These are phyloP conservation scores for Plantago lanceolata DNA, from an alignment of 305 asterid genomes.

Conservation along the genomic window DNA sequence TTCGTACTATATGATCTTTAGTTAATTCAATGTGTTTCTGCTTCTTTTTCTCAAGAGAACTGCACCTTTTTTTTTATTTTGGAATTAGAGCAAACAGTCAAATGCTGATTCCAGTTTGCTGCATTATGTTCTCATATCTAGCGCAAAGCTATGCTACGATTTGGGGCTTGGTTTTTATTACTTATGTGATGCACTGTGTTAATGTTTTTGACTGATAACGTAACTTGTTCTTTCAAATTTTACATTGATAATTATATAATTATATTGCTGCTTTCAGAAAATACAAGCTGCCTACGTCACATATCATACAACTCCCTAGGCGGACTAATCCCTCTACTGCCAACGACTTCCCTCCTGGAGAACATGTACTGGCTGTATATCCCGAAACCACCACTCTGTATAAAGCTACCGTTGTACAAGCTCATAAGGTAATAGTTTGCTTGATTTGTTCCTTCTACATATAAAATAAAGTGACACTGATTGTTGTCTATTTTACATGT, in stretches of 20 bases:
- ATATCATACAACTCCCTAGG: slow-evolving; percentile 85
- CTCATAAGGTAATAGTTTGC: slow-evolving; percentile 61
- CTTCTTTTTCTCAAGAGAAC: neutral
- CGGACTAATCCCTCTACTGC: slow-evolving; percentile 60
- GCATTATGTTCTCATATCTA: too few species aligned
- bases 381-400: slow-evolving; percentile 94
- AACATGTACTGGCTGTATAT: slow-evolving; percentile 87
- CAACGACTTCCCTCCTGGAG: slow-evolving; percentile 77
- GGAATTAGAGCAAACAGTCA: neutral
- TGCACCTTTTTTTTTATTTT: neutral
- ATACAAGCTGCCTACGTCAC: slow-evolving; percentile 85
- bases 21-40: neutral
- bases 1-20: neutral
- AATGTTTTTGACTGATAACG: neutral
- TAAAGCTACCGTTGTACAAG: slow-evolving; percentile 87
- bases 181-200: neutral
- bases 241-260: neutral
- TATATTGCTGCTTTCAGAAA: slow-evolving; percentile 50
- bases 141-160: too few species aligned
- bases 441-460: slow-evolving; percentile 3
- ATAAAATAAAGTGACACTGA: slow-evolving; percentile 30
- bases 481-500: slow-evolving; percentile 27
- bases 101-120: neutral
- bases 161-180: too few species aligned
- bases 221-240: neutral